Conservation (phyloP, 768 basidiomycete species). For the Fistulinella prunicolor region DNA sequence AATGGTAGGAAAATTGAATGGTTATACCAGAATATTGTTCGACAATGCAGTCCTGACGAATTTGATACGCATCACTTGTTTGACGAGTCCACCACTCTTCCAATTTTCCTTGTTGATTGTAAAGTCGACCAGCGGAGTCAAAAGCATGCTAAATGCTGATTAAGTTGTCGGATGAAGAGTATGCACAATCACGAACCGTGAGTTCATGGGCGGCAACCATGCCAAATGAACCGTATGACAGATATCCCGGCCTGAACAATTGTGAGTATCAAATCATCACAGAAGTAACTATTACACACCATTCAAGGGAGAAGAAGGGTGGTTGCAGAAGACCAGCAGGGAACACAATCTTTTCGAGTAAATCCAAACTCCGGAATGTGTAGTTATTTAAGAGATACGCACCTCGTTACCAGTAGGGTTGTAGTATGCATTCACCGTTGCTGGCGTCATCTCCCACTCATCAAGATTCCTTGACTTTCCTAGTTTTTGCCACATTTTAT, state of each 20-base stretch:
- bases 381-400: slow-evolving; percentile 2
- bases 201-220: slow-evolving; percentile 91
- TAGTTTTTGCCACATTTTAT: slow-evolving; percentile 71
- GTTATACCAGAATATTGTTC: slow-evolving; percentile 82
- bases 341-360: slow-evolving; percentile 75
- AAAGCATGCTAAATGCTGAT: slow-evolving; percentile 67
- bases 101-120: slow-evolving; percentile 85
- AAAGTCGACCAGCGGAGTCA: slow-evolving; percentile 85
- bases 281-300: slow-evolving; percentile 41
- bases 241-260: slow-evolving; percentile 73
- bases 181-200: slow-evolving; percentile 48
- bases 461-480: slow-evolving; percentile 68
- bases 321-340: slow-evolving; percentile 94
- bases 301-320: slow-evolving; percentile 83
- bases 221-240: slow-evolving; percentile 91
- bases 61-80: slow-evolving; percentile 81
- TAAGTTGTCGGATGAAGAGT: neutral
- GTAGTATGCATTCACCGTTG: slow-evolving; percentile 86
- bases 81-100: slow-evolving; percentile 92
- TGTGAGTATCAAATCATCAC: slow-evolving; percentile 6
- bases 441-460: slow-evolving; percentile 86
- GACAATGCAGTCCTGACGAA: slow-evolving; percentile 84
- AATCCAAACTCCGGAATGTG: neutral
- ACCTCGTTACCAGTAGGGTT: slow-evolving; percentile 87
- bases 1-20: neutral